phyloP scores from a whole-genome alignment of 2,329 filamentous ascomycete genomes.

The Coccinonectria pachysandricola region DNA sequence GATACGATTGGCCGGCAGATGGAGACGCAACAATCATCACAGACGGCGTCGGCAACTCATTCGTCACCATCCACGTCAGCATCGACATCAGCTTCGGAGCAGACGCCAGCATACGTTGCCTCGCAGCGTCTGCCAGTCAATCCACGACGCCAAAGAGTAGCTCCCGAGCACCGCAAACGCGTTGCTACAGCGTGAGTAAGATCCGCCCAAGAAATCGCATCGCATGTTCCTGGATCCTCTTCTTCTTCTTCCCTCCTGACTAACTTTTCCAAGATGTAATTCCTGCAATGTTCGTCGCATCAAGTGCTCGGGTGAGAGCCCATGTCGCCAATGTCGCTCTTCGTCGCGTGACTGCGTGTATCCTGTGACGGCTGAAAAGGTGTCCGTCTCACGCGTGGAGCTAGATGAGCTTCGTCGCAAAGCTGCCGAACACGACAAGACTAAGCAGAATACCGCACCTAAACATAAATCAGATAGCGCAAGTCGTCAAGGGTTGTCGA shows the following conservation, averaged over 20 bases:
- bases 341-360: slow-evolving; percentile 37
- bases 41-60: too few relatives aligned
- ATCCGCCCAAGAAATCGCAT: too few relatives aligned
- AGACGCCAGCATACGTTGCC: too few relatives aligned
- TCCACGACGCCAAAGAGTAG: slow-evolving; percentile 37
- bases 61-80: too few relatives aligned
- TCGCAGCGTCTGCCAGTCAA: slow-evolving; percentile 39
- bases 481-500: background rate
- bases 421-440: slow-evolving; percentile 30
- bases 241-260: background rate
- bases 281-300: slow-evolving; percentile 42
- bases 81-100: too few relatives aligned
- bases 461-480: too few relatives aligned
- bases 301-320: slow-evolving; percentile 40
- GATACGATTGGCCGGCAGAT: too few relatives aligned
- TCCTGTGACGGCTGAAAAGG: slow-evolving; percentile 33
- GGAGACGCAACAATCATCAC: too few relatives aligned
- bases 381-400: slow-evolving; percentile 31
- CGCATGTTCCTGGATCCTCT: too few relatives aligned
- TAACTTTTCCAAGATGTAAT: slow-evolving; percentile 32
- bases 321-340: slow-evolving; percentile 34
- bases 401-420: slow-evolving; percentile 30
- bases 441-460: slow-evolving; percentile 26
- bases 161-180: slow-evolving; percentile 36
- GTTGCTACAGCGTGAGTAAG: slow-evolving; percentile 38